Evolutionary conservation across 371 early-diverging fungal species (phyloP).

Genomic region (Saksenaea oblongispora): DNA sequence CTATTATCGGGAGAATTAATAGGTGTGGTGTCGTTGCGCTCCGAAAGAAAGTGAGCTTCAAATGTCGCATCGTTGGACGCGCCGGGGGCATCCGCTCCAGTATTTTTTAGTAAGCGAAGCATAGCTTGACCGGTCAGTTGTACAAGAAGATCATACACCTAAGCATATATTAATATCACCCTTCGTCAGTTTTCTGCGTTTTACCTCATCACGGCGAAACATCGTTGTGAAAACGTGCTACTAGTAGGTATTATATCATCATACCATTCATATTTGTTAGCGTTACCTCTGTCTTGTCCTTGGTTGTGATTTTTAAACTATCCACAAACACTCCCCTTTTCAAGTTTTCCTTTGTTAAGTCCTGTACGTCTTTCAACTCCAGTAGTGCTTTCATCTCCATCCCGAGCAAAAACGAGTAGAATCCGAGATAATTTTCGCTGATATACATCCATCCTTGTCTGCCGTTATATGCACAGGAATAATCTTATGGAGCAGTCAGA

Average conservation of each 20-base stretch:
- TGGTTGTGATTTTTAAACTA: constrained; percentile 78
- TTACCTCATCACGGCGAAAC: constrained; percentile 87
- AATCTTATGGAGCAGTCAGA: constrained; percentile 55
- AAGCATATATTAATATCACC: not conserved
- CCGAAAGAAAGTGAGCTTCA: not conserved
- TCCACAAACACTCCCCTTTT: constrained; percentile 89
- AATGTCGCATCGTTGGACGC: constrained; percentile 32
- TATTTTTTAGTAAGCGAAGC: constrained; percentile 81
- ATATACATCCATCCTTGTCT: constrained; percentile 98
- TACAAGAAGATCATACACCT: constrained; percentile 87
- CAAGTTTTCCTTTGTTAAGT: constrained; percentile 83
- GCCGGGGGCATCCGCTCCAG: constrained; percentile 68
- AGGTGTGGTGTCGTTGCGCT: not conserved
- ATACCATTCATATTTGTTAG: not conserved
- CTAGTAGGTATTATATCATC: not conserved
- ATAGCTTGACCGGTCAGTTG: constrained; percentile 86
- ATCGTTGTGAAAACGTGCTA: constrained; percentile 89
- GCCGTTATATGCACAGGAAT: constrained; percentile 87
- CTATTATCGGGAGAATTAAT: constrained; percentile 3
- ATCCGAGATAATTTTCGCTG: constrained; percentile 88
- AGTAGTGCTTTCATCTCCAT: constrained; percentile 87
- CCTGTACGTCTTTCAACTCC: constrained; percentile 88
- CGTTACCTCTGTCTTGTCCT: constrained; percentile 76
- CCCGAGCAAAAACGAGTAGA: constrained; percentile 92
- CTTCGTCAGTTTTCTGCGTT: not conserved